Percentiles rank a stretch among this genome's conserved stretches.
Conservation (phyloP, 2,329 filamentous ascomycete species). For the Talaromyces piceae region DNA sequence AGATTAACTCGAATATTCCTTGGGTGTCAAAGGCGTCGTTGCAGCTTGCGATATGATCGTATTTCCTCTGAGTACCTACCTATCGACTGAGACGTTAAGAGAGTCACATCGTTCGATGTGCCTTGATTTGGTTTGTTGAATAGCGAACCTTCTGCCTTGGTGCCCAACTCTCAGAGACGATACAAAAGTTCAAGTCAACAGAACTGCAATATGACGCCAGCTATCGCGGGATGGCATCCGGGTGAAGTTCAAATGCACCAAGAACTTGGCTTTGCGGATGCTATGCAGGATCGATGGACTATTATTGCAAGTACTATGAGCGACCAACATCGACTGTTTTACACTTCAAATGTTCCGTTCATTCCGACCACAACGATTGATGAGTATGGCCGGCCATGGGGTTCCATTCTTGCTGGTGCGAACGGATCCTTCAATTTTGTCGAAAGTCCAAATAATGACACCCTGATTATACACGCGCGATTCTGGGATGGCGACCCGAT, state of each 20-base stretch:
- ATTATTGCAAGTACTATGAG: constrained; percentile 12
- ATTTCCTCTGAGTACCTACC: too few relatives aligned
- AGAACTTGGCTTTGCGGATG: constrained; percentile 14
- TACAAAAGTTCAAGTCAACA: not conserved
- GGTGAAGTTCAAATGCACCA: constrained; percentile 15
- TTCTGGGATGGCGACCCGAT: not conserved
- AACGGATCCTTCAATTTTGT: constrained; percentile 14
- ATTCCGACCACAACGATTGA: constrained; percentile 16
- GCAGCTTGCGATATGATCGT: too few relatives aligned
- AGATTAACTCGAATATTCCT: too few relatives aligned
- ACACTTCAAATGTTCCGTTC: constrained; percentile 16
- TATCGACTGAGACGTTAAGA: too few relatives aligned
- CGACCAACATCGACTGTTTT: constrained; percentile 16
- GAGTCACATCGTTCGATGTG: too few relatives aligned
- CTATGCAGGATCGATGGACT: constrained; percentile 12
- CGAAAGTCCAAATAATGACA: constrained; percentile 1
- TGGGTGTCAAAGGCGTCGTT: too few relatives aligned
- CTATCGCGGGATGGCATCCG: constrained; percentile 16
- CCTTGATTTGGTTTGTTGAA: too few relatives aligned
- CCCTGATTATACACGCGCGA: not conserved
- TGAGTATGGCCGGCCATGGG: constrained; percentile 15
- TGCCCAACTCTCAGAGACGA: not conserved
- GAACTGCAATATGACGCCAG: not conserved
- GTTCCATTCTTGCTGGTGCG: constrained; percentile 14
- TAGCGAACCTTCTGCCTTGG: too few relatives aligned